These are phyloP conservation scores for Elsinoe fawcettii DNA, from an alignment of 2,329 filamentous ascomycete species.

Conservation along the genomic window DNA sequence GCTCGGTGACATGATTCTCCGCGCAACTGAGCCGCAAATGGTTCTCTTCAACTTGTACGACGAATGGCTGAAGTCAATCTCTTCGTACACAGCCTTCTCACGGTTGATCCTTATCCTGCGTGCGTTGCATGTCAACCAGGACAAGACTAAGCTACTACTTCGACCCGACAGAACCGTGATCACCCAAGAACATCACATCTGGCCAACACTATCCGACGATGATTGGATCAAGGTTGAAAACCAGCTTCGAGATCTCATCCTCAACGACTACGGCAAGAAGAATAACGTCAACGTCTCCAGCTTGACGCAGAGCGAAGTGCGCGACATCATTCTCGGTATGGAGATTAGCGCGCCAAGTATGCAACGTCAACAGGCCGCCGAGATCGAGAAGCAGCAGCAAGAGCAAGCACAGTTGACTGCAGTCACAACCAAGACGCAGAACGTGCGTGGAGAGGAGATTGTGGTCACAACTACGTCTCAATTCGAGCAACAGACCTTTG, in stretches of 20 bases:
- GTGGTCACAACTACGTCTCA: conserved; percentile 97
- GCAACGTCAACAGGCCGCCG: conserved; percentile 95
- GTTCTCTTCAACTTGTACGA: conserved; percentile 98
- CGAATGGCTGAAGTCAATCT: conserved; percentile 97
- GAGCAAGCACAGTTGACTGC: conserved; percentile 95
- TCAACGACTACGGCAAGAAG: conserved; percentile 99
- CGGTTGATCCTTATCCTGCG: conserved; percentile 87
- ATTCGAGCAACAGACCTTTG: conserved; percentile 95
- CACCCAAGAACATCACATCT: conserved; percentile 97
- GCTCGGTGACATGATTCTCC: conserved; percentile 95
- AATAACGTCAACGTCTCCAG: conserved; percentile 99
- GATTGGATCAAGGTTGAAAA: conserved; percentile 99
- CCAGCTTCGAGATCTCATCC: conserved; percentile 84
- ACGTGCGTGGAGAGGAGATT: conserved; percentile 93
- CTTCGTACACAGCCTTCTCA: conserved; percentile 97
- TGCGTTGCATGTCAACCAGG: conserved; percentile 92
- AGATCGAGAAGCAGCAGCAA: conserved; percentile 98
- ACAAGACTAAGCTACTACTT: conserved; percentile 94
- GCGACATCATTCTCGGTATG: conserved; percentile 98
- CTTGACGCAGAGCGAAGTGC: conserved; percentile 90
- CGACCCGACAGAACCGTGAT: conserved; percentile 97
- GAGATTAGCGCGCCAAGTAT: conserved; percentile 96
- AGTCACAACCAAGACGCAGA: conserved; percentile 96
- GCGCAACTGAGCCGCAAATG: conserved; percentile 99
- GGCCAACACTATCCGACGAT: conserved; percentile 88